Evolutionary conservation across 2,329 filamentous ascomycete genomes (phyloP), one percentile per base, ranked within the genome.

Genomic region (Cercospora nicotianae): DNA sequence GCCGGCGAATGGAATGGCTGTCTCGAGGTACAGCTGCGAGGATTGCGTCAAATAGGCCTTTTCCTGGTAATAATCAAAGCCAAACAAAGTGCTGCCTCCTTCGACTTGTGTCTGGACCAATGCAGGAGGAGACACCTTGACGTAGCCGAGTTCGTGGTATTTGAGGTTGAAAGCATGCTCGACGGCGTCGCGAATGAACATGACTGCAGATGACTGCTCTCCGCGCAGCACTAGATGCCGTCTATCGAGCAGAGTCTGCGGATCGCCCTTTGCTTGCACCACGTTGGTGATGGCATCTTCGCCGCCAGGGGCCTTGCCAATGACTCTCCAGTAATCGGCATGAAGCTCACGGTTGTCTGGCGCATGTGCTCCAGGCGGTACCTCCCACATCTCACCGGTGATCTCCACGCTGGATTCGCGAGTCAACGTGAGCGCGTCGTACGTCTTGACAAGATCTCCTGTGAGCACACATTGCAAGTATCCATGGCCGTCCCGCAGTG

Each of bases 21-120:
- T 99, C 85, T 99, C 95, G 67, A 99, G 91, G 82, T 99, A 99
- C 64, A 99, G 88, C 82, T 99, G 95, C 36, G 92, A 96, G 3
- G 94, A 97, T 82, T 99, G 95, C 3, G 95, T 98, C 70, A 99
- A 88, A 84, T 94, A 99, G 68, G 95, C 91, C 74, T 90, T 87
- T 81, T 97, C 91, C 74, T 89, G 90, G 81, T 97, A 97, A 85
- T 95, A 96, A 77, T 91, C 86, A 76, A 96, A 91, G 69, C 88
- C 89, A 87, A 97, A 98, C 42, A 98, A 89, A 3, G 94, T 97
- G 74, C 91, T 88, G 66, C 94, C 94, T 72, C 94, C 94, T 82
- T 98, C 94, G 77, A 96, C 92, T 82, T 97, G 91, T 18, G 94
- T 98, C 83, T 96, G 95, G 68, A 97, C 95, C 80, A 96, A 90